Base-by-base conservation (phyloP, 768 basidiomycete genomes). In the Tricholoma sp. region DNA sequence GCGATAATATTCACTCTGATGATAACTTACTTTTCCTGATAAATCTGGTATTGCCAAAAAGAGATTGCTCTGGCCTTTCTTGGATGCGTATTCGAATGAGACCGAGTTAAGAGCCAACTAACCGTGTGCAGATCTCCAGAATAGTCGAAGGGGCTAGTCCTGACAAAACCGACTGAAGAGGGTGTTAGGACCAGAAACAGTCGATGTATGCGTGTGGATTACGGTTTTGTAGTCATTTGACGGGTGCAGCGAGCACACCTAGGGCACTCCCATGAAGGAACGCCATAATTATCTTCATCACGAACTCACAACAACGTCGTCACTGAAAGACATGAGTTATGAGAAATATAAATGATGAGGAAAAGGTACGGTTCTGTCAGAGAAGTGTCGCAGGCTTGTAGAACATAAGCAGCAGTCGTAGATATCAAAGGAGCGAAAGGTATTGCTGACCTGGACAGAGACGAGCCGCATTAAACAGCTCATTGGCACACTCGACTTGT, bases 211-310 rank as follows among this genome's bases (percentile, higher is more conserved):
- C 70, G 59, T 50, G 54, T 57, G 28, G 57, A 76, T 65, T 66
- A 88, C 91, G 50, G 91, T 94, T 74, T 93, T 94, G 72, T 93
- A 94, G 69, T 94, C 91, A 66, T 94, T 94, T 4, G 90, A 85
- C 0, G 91, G 91, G 63, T 89, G 87, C 15, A 94, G 71, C 2
- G 89, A 90, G 72, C 86, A 90, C 28, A 91, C 84, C 88, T 91
- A 60, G 31, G 17, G 39, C 28, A 12, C 20, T 8, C 36, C 17
- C 13, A 13, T 29, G 13, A 45, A 63, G 53, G 31, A 18, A 56
- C 6, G 32, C 28, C 18, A 37, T 37, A 17, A 51, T 17, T 29
- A 20, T 37, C 17, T 44, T 12, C 39, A 8, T 50, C 33, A 18
- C 28, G 36, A 29, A 72, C 75, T 72, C 67, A 86, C 83, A 54